phyloP scores from a whole-genome alignment of 2,329 filamentous ascomycete species.

The Drechslerella dactyloides region DNA sequence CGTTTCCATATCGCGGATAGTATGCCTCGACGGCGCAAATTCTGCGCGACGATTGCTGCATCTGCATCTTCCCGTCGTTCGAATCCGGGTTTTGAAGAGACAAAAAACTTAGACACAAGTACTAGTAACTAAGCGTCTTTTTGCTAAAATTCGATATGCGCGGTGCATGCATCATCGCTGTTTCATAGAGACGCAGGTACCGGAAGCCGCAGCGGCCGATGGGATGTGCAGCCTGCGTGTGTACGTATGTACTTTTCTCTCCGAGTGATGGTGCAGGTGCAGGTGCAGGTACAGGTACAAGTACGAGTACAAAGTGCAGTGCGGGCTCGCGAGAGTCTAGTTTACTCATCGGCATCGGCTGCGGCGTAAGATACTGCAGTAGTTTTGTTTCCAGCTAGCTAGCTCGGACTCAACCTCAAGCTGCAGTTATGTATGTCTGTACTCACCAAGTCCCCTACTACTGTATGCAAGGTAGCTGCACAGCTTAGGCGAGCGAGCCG shows the following conservation, averaged over 20 bases:
- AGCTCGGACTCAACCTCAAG: too few relatives aligned
- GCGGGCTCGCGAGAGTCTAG: too few relatives aligned
- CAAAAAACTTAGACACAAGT: background rate
- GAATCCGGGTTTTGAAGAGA: background rate
- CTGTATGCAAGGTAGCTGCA: background rate
- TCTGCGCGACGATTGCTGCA: too few relatives aligned
- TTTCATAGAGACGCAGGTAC: conserved; percentile 3
- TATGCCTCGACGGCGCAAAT: too few relatives aligned
- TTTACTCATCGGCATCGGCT: conserved; percentile 5
- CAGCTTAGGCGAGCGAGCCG: conserved; percentile 7
- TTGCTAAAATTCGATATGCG: background rate
- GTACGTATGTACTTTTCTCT: too few relatives aligned
- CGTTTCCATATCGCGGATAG: too few relatives aligned
- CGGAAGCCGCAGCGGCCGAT: conserved; percentile 1
- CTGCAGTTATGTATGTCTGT: too few relatives aligned
- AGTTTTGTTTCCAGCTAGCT: background rate
- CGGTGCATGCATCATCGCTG: conserved; percentile 9
- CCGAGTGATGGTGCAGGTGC: too few relatives aligned
- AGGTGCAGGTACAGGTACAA: too few relatives aligned
- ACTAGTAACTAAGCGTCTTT: too few relatives aligned
- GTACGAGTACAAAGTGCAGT: background rate
- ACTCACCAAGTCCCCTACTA: too few relatives aligned
- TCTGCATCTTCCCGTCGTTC: background rate
- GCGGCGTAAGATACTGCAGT: background rate
- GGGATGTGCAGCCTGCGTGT: too few relatives aligned